These are phyloP conservation scores for Hericium erinaceus DNA, from an alignment of 768 basidiomycete species.

Conservation along the genomic window DNA sequence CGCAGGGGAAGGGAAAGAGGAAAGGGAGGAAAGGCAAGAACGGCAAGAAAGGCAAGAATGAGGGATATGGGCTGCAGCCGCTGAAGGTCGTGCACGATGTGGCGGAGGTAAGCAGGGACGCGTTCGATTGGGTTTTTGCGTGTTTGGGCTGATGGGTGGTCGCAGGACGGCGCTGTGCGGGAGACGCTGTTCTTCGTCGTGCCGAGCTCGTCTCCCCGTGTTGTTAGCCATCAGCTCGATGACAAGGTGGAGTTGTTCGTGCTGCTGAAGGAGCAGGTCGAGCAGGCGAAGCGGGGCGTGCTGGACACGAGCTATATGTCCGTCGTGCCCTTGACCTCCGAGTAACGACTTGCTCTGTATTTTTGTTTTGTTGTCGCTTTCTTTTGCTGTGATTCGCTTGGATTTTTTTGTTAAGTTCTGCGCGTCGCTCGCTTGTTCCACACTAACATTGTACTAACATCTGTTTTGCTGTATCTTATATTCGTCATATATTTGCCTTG, in stretches of 20 bases:
- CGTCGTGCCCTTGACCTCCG: background rate
- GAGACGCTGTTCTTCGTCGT: slow-evolving; percentile 72
- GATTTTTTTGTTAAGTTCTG: too few species aligned
- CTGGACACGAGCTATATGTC: background rate
- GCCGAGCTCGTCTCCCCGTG: slow-evolving; percentile 69
- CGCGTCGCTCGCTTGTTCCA: too few species aligned
- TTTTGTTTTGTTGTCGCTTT: too few species aligned
- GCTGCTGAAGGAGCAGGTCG: background rate
- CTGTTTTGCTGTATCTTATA: too few species aligned
- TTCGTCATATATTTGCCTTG: too few species aligned
- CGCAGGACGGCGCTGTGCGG: slow-evolving; percentile 4
- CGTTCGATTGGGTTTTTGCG: too few species aligned
- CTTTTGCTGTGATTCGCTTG: too few species aligned
- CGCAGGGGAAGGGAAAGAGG: background rate
- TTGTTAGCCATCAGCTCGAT: slow-evolving; percentile 49
- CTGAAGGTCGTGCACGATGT: background rate
- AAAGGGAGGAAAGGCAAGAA: background rate
- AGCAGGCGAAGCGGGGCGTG: background rate
- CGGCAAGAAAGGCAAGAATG: background rate
- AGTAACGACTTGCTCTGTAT: background rate
- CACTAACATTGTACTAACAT: too few species aligned
- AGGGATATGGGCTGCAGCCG: background rate
- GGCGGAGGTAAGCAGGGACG: background rate
- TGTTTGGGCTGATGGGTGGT: too few species aligned
- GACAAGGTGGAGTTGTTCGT: background rate